Evolutionary conservation across 73 alveolate genomes (phyloP).

Genomic region (Breviolum minutum): DNA sequence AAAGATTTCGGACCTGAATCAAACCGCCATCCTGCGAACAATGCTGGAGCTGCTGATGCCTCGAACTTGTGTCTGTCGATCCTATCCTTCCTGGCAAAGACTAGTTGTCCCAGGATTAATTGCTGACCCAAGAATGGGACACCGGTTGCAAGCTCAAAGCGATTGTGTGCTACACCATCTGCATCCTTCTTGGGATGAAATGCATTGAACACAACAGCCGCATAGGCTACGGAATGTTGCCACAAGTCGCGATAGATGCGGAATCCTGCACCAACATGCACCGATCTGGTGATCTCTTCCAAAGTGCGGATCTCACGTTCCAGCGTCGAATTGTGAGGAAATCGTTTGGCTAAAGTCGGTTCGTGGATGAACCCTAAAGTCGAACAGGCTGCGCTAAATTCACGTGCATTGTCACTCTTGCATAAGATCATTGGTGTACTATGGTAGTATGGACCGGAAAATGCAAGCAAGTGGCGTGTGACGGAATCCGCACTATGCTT

Average conservation of each 20-base stretch:
- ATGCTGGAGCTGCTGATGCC: background rate
- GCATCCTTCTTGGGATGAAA: background rate
- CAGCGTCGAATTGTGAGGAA: background rate
- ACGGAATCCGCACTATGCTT: background rate
- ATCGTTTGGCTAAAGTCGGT: background rate
- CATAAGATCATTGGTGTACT: background rate
- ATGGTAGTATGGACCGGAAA: background rate
- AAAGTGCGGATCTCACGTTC: background rate
- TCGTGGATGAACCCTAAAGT: background rate
- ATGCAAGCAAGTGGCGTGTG: background rate
- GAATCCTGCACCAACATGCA: background rate
- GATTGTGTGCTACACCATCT: background rate
- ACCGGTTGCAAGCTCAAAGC: background rate
- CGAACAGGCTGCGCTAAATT: background rate
- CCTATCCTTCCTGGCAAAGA: background rate
- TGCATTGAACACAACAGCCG: background rate
- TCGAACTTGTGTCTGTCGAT: background rate
- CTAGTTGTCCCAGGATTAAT: background rate
- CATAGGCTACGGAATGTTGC: background rate
- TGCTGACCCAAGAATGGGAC: background rate
- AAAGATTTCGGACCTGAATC: conserved; percentile 15
- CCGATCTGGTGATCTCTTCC: background rate
- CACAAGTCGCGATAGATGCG: background rate
- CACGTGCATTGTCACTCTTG: background rate
- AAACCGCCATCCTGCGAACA: conserved; percentile 8